Percentiles rank a stretch among this genome's conserved stretches.
Evolutionary conservation across 441 rosid genomes (phyloP).

Genomic region (Aquilaria agallochum): DNA sequence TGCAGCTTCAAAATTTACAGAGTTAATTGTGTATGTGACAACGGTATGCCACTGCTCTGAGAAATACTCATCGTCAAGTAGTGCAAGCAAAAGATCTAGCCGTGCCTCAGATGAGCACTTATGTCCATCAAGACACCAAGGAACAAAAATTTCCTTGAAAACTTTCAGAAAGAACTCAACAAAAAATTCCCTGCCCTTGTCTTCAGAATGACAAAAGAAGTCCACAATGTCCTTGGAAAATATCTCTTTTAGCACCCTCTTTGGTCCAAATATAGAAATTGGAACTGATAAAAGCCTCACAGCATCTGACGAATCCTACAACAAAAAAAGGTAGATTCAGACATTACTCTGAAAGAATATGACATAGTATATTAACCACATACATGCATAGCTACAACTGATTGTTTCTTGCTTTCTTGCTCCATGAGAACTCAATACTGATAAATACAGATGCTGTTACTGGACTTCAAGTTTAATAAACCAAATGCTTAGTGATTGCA

Average conservation of each 20-base stretch:
- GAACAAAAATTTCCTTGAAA: conserved; percentile 70
- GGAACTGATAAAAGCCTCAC: conserved; percentile 67
- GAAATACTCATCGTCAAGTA: conserved; percentile 78
- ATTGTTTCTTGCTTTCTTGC: no score
- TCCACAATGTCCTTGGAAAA: conserved; percentile 22
- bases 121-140: conserved; percentile 73
- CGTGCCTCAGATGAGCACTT: conserved; percentile 46
- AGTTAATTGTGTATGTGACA: conserved; percentile 49
- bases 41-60: conserved; percentile 72
- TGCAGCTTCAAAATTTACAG: conserved; percentile 27
- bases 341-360: no score
- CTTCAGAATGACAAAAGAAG: conserved; percentile 23
- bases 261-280: conserved; percentile 77
- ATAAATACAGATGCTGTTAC: no score
- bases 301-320: conserved; percentile 74
- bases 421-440: no score
- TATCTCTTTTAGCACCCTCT: conserved; percentile 45
- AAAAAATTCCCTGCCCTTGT: conserved; percentile 33
- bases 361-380: no score
- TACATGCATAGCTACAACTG: no score
- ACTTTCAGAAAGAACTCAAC: conserved; percentile 47
- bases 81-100: conserved; percentile 74
- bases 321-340: conserved; percentile 5
- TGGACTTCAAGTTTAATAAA: no score
- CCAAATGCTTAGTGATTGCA: no score